phyloP scores from a whole-genome alignment of 495 filamentous ascomycete genomes.

The Arthonia radiata region DNA sequence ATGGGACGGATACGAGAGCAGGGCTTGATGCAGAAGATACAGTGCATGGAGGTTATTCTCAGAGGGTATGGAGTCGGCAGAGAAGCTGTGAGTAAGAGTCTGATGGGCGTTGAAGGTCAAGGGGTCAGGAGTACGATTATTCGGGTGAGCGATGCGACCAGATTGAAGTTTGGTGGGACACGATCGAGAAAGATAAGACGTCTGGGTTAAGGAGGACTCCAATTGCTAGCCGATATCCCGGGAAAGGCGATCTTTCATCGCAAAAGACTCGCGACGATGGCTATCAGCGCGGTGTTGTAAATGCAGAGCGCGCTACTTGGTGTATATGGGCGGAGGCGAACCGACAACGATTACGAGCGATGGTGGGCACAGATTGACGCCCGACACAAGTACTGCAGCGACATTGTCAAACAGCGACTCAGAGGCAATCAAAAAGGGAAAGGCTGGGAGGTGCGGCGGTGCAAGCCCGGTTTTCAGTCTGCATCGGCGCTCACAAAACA shows the following conservation, averaged over 20 bases:
- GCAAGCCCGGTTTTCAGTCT: no score
- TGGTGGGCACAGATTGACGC: no score
- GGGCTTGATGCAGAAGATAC: slow-evolving; percentile 20
- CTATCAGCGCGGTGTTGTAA: not conserved
- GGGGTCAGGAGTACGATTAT: slow-evolving; percentile 40
- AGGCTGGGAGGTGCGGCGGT: no score
- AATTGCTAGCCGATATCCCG: not conserved
- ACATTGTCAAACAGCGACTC: no score
- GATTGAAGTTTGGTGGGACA: slow-evolving; percentile 87
- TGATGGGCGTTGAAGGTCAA: slow-evolving; percentile 66
- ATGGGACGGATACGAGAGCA: slow-evolving; percentile 19
- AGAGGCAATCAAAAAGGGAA: no score
- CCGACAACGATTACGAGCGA: no score
- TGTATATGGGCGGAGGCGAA: not conserved
- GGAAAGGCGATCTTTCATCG: not conserved
- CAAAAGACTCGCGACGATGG: not conserved
- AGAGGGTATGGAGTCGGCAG: slow-evolving; percentile 66
- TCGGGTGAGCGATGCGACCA: slow-evolving; percentile 58
- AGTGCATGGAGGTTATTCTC: slow-evolving; percentile 48
- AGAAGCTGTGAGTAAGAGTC: slow-evolving; percentile 68
- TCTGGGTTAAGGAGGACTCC: slow-evolving; percentile 23
- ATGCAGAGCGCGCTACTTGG: not conserved
- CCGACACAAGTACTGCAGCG: no score
- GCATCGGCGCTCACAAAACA: no score
- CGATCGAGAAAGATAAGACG: slow-evolving; percentile 59